Evolutionary conservation across 345 rosid species (phyloP), one percentile per base, ranked within the genome.

Genomic region (Anastatica hierochuntica): DNA sequence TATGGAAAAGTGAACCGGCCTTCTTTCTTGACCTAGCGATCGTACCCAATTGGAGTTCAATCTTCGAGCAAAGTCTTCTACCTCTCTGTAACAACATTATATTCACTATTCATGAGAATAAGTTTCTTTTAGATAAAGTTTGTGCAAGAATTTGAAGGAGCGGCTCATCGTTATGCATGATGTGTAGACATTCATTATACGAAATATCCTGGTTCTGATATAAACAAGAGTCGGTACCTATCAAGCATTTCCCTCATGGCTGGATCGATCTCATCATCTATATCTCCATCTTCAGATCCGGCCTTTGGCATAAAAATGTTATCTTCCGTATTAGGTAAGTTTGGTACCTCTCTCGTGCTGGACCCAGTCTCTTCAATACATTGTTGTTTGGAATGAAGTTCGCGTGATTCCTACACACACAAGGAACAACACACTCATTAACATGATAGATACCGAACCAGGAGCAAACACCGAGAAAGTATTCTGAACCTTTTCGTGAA

Each of bases 11-110:
- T 61, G 68, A 35, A 63, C 62, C n/a, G 75, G 81, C 48, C 64
- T 77, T 48, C 72, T 78, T 57, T 81, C 86, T 57, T 68, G 81
- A 57, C 84, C 86, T 62, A 63, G 51, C 17, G 77, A 78, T 24
- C 71, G 68, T 45, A 85, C 79, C 71, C 90, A 85, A 56, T 76
- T 84, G 19, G 97, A 78, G 77, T 85, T 80, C 61, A 83, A 72
- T 76, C 95, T 79, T 23, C 88, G 74, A 27, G 94, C 95, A 80
- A 86, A 90, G 60, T 86, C 97, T 68, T 78, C 97, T 18, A 85
- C 95, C 72, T 89, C 97, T 71, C 97, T 89, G 54, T 20, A 42
- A 14, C 20, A 23, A 63, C 47, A 53, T 17, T 26, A 24, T 7
- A 13, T 35, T 35, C 63, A 56, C 58, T 33, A 49, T 34, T 43